These are phyloP conservation scores for Adenanthera pavonina DNA, from an alignment of 306 rosid genomes.

Conservation along the genomic window DNA sequence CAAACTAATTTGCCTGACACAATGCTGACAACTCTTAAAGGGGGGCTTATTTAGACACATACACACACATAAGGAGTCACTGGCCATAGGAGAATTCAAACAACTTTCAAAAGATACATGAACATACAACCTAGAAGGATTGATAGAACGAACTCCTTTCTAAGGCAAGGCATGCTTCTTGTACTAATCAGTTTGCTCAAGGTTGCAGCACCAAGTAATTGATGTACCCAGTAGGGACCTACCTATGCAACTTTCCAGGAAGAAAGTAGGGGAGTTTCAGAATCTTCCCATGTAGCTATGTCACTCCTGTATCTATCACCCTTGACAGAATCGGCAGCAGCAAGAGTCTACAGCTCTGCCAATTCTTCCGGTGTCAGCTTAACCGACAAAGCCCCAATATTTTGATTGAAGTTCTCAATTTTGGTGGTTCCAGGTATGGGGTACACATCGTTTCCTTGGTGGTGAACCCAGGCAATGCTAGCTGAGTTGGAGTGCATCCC, in stretches of 20 bases:
- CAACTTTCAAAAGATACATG: not conserved
- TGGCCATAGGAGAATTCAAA: not conserved
- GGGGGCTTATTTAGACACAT: not conserved
- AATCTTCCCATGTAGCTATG: slow-evolving; percentile 43
- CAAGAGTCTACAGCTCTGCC: slow-evolving; percentile 64
- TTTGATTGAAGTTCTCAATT: slow-evolving; percentile 60
- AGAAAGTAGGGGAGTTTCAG: slow-evolving; percentile 72
- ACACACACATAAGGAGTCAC: not conserved
- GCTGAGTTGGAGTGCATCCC: slow-evolving; percentile 66
- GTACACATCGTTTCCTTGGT: slow-evolving; percentile 51
- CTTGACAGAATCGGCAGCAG: slow-evolving; percentile 48
- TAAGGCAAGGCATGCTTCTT: not conserved
- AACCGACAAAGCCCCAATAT: slow-evolving; percentile 64
- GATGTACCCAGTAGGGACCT: not conserved
- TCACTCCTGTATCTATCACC: slow-evolving; percentile 47
- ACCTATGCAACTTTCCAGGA: slow-evolving; percentile 49
- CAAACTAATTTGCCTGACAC: too few relatives aligned
- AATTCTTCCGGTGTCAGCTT: slow-evolving; percentile 67
- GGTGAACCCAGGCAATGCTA: slow-evolving; percentile 79
- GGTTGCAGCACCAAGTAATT: not conserved
- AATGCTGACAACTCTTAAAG: too few relatives aligned
- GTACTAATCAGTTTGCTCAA: not conserved
- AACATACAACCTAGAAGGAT: not conserved
- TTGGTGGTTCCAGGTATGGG: slow-evolving; percentile 77
- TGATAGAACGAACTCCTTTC: not conserved